These are phyloP conservation scores for Penicillium argentinense DNA, from an alignment of 495 filamentous ascomycete species.

Conservation along the genomic window DNA sequence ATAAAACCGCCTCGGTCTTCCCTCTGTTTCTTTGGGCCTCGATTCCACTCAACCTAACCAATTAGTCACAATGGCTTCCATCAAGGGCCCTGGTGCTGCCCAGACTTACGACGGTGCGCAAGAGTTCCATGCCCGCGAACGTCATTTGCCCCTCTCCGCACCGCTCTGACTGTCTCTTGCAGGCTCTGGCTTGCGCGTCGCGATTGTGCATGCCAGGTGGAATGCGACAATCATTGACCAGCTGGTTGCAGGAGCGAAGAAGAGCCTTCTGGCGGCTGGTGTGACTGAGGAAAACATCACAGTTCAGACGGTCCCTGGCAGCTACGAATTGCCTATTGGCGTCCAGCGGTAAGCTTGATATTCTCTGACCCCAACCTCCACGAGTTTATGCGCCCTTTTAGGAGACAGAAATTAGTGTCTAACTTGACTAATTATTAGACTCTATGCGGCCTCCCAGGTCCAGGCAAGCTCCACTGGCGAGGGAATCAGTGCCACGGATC, in stretches of 20 bases:
- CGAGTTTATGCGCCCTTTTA: neutral
- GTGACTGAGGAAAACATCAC: slow-evolving; percentile 87
- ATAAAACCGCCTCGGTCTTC: too few relatives aligned
- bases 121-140: neutral
- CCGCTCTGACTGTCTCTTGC: neutral
- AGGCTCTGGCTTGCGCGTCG: slow-evolving; percentile 85
- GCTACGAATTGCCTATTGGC: slow-evolving; percentile 89
- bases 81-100: slow-evolving; percentile 62
- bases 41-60: neutral
- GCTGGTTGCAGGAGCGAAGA: slow-evolving; percentile 71
- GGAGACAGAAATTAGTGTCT: too few relatives aligned
- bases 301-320: slow-evolving; percentile 84
- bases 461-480: slow-evolving; percentile 63
- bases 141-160: neutral
- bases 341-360: slow-evolving; percentile 64
- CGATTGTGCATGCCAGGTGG: slow-evolving; percentile 95
- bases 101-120: slow-evolving; percentile 49
- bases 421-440: slow-evolving; percentile 38
- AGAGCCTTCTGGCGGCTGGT: slow-evolving; percentile 63
- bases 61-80: slow-evolving; percentile 33
- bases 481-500: slow-evolving; percentile 71
- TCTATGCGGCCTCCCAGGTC: slow-evolving; percentile 84
- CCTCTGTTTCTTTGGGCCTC: too few relatives aligned
- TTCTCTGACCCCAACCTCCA: neutral
- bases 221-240: slow-evolving; percentile 77